These are phyloP conservation scores for Colletotrichum australisinense DNA, from an alignment of 2,329 filamentous ascomycete species.

Conservation along the genomic window DNA sequence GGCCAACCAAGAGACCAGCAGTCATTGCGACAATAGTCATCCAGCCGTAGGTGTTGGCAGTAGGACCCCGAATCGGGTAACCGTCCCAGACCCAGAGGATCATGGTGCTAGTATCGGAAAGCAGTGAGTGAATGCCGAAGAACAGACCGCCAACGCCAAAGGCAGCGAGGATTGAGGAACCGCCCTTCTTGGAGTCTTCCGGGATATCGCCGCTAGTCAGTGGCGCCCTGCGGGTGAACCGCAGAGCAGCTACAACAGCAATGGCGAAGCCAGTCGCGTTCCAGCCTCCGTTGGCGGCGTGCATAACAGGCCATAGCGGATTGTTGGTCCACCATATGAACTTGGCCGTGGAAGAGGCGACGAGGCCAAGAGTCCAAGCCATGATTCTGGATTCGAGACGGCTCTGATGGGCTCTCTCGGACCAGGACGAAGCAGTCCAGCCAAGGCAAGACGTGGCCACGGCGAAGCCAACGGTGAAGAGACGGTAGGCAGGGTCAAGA, in stretches of 20 bases:
- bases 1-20: conserved; percentile 79
- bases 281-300: conserved; percentile 89
- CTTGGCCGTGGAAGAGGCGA: conserved; percentile 89
- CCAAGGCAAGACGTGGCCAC: conserved; percentile 84
- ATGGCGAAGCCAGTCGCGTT: conserved; percentile 86
- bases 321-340: conserved; percentile 96
- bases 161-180: conserved; percentile 78
- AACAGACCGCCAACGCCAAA: conserved; percentile 85
- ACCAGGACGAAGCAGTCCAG: conserved; percentile 85
- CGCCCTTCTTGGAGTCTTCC: conserved; percentile 57
- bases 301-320: conserved; percentile 95
- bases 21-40: conserved; percentile 91
- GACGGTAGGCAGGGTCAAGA: conserved; percentile 76
- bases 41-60: conserved; percentile 90
- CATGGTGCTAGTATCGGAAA: conserved; percentile 99
- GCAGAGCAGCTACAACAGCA: conserved; percentile 79
- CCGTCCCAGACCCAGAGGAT: conserved; percentile 99
- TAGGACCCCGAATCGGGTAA: conserved; percentile 88
- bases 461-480: conserved; percentile 84
- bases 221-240: conserved; percentile 78
- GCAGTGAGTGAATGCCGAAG: conserved; percentile 90
- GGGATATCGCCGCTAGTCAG: conserved; percentile 51
- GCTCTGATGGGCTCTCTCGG: conserved; percentile 78
- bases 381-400: conserved; percentile 85
- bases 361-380: conserved; percentile 83